Conservation (phyloP, 306 rosid genomes). For the Luffa acutangula region DNA sequence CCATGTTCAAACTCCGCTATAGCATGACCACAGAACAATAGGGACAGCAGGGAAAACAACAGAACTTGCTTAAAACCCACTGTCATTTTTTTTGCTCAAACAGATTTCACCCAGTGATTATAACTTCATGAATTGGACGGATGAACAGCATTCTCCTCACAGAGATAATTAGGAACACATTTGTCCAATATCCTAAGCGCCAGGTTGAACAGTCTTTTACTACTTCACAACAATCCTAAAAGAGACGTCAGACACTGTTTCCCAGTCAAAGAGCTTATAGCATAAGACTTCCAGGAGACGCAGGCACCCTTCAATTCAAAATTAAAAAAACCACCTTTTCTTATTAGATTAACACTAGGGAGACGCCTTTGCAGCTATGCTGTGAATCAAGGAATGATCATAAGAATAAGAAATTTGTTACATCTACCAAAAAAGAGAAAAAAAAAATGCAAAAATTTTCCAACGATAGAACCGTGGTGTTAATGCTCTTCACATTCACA, state of each 20-base stretch:
- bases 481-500: not conserved
- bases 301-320: not conserved
- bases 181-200: conserved; percentile 3
- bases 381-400: not conserved
- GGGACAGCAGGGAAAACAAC: conserved; percentile 22
- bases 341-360: conserved; percentile 12
- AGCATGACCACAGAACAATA: conserved; percentile 33
- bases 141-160: conserved; percentile 18
- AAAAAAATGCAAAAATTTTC: not conserved
- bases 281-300: not conserved
- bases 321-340: conserved; percentile 8
- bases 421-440: not conserved
- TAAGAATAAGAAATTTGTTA: not conserved
- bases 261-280: conserved; percentile 6
- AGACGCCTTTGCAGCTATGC: conserved; percentile 21
- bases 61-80: conserved; percentile 17
- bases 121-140: conserved; percentile 14
- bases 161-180: conserved; percentile 1
- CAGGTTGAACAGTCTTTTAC: conserved; percentile 1
- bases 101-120: not conserved
- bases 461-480: not conserved
- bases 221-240: conserved; percentile 16
- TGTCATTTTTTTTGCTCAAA: conserved; percentile 20
- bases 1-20: conserved; percentile 41
- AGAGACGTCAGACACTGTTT: conserved; percentile 4